Evolutionary conservation across 2,329 filamentous ascomycete genomes (phyloP), one percentile per base, ranked within the genome.

Genomic region (Kalmusia sp.): DNA sequence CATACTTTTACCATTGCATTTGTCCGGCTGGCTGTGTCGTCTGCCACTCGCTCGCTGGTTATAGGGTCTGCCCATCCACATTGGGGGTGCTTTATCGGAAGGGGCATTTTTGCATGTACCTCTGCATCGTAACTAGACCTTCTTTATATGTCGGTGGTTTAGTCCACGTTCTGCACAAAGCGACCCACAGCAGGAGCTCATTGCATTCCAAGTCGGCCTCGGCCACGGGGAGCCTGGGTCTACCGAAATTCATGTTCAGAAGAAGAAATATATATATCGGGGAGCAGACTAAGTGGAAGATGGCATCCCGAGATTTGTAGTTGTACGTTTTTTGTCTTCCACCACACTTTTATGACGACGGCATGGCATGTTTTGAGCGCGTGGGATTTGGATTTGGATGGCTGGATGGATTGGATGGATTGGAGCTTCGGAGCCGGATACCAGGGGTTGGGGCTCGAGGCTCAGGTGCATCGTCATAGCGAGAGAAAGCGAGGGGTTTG

Each of bases 1-100:
- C 53, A 61, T 57, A 56, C 43, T 61, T 66, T 62, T 60, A 56
- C 17, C 24, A 47, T 48, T 57, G 54, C 54, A 57, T 54, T 44
- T 33, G 31, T n/a, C 41, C 14, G 35, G 35, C 24, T 27, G 22
- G 31, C 17, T 30, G 4, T 27, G 33, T 27, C 38, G 21, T 21
- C 15, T 19, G 22, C 21, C 37, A 17, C 47, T 49, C 34, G 45
- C 34, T 39, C 25, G 15, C 28, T 8, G n/a, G 27, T 14, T 12
- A 38, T 22, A 38, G 14, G n/a, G 25, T n/a, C 27, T 30, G 38
- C 38, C 6, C 15, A n/a, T 8, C 19, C n/a, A n/a, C 22, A n/a
- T 21, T 9, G 38, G 22, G 15, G 7, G 15, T n/a, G 8, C n/a
- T 7, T 22, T 22, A 8, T 41, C 7, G 6, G 17, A 12, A 14